A percentile compares a stretch with the other conserved stretches of the same genome.
Evolutionary conservation across 257 asterid species (phyloP).

Genomic region (Plantago major): DNA sequence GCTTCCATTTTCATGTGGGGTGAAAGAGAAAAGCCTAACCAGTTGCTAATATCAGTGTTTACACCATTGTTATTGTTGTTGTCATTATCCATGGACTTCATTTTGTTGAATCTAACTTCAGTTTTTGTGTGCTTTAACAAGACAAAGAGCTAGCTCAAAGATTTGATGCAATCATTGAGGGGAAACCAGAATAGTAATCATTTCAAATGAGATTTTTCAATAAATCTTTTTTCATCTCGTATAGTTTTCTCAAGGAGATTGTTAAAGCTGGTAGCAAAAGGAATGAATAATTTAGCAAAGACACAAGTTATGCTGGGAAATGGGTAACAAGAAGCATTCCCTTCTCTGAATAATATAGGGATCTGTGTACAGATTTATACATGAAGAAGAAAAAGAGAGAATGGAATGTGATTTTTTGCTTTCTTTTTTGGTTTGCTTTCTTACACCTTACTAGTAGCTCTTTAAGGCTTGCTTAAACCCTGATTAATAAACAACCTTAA

Average conservation of each 20-base stretch:
- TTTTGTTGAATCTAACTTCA: constrained; percentile 15
- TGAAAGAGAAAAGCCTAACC: constrained; percentile 86
- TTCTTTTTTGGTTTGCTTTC: not conserved
- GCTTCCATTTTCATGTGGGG: constrained; percentile 72
- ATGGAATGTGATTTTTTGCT: not conserved
- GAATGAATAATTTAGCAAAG: constrained; percentile 56
- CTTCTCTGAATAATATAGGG: constrained; percentile 61
- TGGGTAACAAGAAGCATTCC: constrained; percentile 33
- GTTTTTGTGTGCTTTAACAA: not conserved
- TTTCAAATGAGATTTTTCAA: constrained; percentile 23
- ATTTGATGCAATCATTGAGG: constrained; percentile 48
- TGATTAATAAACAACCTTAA: not conserved
- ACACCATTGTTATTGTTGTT: constrained; percentile 11
- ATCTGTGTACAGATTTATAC: constrained; percentile 55
- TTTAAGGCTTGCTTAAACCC: not conserved
- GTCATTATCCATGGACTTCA: constrained; percentile 49
- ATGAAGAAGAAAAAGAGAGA: constrained; percentile 1
- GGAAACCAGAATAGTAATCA: constrained; percentile 40
- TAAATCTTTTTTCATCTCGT: no score
- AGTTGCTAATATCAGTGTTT: constrained; percentile 27
- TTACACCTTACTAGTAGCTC: not conserved
- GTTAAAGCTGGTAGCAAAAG: constrained; percentile 48
- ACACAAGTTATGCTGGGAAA: constrained; percentile 51
- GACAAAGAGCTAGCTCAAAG: not conserved
- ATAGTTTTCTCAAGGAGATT: not conserved